These are phyloP conservation scores for Myrica gale DNA, from an alignment of 306 rosid species.

Conservation along the genomic window DNA sequence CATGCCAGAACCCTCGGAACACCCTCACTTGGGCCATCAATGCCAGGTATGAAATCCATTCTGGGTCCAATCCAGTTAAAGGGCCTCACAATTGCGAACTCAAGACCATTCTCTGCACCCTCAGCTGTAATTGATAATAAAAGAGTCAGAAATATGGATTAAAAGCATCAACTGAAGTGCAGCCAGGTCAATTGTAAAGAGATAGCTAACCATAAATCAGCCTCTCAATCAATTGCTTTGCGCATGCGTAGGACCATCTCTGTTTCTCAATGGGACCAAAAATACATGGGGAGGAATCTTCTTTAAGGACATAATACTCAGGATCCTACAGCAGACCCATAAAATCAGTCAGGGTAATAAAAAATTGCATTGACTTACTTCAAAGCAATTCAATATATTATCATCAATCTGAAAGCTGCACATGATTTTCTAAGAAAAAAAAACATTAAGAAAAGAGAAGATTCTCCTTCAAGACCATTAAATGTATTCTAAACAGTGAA, in stretches of 20 bases:
- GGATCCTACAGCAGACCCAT: conserved; percentile 56
- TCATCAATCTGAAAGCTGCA: not conserved
- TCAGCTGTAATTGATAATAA: conserved; percentile 51
- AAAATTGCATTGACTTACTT: too few relatives aligned
- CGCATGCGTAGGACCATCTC: conserved; percentile 96
- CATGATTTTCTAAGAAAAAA: not conserved
- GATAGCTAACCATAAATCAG: conserved; percentile 65
- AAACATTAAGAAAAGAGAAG: not conserved
- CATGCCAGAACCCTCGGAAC: conserved; percentile 96
- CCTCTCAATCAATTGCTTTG: conserved; percentile 94
- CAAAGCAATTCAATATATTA: not conserved
- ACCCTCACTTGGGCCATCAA: conserved; percentile 96
- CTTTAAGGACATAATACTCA: conserved; percentile 72
- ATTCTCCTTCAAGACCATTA: not conserved
- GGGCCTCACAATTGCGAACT: conserved; percentile 88
- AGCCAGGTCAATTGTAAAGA: not conserved
- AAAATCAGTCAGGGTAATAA: too few relatives aligned
- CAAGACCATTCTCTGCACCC: conserved; percentile 91
- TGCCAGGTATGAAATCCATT: conserved; percentile 98
- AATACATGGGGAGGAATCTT: conserved; percentile 83
- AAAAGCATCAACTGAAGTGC: not conserved
- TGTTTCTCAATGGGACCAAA: conserved; percentile 93
- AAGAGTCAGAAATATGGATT: conserved; percentile 16
- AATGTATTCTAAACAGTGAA: not conserved
- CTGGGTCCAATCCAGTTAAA: conserved; percentile 96